Evolutionary conservation across 2,329 filamentous ascomycete species (phyloP), one percentile per base, ranked within the genome.

Genomic region (Biscogniauxia mediterranea): DNA sequence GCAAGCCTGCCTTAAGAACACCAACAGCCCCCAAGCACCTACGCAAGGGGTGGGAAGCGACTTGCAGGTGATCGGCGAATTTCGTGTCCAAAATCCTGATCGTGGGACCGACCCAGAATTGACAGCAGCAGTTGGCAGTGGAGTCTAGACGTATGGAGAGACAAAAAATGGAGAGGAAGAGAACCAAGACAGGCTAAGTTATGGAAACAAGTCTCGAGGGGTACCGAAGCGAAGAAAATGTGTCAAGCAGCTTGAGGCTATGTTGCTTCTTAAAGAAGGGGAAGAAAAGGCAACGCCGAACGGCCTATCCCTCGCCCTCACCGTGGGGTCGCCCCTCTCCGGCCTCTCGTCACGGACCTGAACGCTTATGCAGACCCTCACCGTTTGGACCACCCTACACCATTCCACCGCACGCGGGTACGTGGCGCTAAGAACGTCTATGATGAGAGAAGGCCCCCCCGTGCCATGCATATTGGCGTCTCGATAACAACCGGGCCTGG

Each of bases 81-180:
- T 32, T 49, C 21, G 51, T 60, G 15, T 53, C 54, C 56, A 60
- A 60, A 61, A 50, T 26, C 20, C 55, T 55, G 58, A 61, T 52
- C 28, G 53, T 42, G 51, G 28, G 55, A 38, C 42, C 42, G 55
- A 55, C 56, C 56, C 46, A 49, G 56, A 52, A 52, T 55, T 55
- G 23, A 58, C 51, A 19, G 32, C 21, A 51, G 51, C 51, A 21
- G 51, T 21, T 23, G 13, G 52, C 46, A 21, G 28, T 55, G 23
- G 49, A 19, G 56, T 56, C 1, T n/a, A 57, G 54, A 62, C 54
- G 51, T 52, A 26, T 21, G 13, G 52, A 11, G 32, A 28, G 21
- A 50, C 21, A 57, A 38, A 38, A 54, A 58, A 46, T 54, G 17
- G 46, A 50, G 19, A 19, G 52, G 50, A 25, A n/a, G 53, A 11